Conservation (phyloP, 768 basidiomycete species). For the Tubosaeta sp. region DNA sequence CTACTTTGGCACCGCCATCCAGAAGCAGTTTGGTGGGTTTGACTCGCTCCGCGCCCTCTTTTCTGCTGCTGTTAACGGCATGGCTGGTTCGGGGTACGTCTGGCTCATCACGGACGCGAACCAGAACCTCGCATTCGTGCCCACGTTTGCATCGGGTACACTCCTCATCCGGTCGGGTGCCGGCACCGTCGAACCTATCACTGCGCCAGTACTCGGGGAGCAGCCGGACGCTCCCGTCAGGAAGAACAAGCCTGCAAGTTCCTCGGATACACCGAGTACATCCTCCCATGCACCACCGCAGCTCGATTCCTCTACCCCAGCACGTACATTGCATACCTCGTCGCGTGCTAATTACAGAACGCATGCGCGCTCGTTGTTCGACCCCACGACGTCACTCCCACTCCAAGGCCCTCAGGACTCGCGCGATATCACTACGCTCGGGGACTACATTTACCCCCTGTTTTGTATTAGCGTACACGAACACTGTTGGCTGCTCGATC, state of each 20-base stretch:
- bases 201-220: conserved; percentile 30
- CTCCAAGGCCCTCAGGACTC: conserved; percentile 13
- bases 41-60: conserved; percentile 69
- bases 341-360: conserved; percentile 3
- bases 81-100: conserved; percentile 76
- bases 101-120: conserved; percentile 78
- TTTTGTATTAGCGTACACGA: conserved; percentile 79
- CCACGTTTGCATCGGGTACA: conserved; percentile 88
- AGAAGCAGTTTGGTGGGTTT: conserved; percentile 55
- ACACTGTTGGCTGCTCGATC: conserved; percentile 86
- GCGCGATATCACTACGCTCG: conserved; percentile 32
- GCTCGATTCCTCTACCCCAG: conserved; percentile 26
- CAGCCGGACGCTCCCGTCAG: not conserved
- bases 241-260: conserved; percentile 10
- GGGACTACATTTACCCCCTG: conserved; percentile 63
- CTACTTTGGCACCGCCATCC: conserved; percentile 19
- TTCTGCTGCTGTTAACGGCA: conserved; percentile 70
- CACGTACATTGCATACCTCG: conserved; percentile 29
- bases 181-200: conserved; percentile 29
- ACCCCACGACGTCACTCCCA: conserved; percentile 13
- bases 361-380: conserved; percentile 26
- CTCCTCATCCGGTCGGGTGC: conserved; percentile 66
- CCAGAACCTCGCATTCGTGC: conserved; percentile 65
- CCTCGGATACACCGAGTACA: conserved; percentile 37
- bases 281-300: conserved; percentile 7